Evolutionary conservation across 176 grass and related monocot species (phyloP), one percentile per base, ranked within the genome.

Genomic region (Hsuehochloa calcarea): DNA sequence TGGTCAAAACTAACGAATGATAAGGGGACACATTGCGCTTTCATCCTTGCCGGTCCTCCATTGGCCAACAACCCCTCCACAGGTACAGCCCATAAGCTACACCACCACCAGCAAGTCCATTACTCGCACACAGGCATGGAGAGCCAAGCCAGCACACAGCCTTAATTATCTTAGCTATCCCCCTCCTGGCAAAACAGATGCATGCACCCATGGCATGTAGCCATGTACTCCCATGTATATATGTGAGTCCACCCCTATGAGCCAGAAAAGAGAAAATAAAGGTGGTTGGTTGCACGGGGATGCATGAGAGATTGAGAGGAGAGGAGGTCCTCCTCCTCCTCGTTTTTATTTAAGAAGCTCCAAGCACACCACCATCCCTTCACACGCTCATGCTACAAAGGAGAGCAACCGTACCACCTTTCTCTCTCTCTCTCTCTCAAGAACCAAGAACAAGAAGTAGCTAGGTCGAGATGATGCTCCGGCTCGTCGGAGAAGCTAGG

Each of bases 281-380:
- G 62, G 79, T 69, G 9, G 70, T 68, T 82, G 62, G 79, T 52
- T 59, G 19, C 61, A 43, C 37, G n/a, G 62, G n/a, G 35, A 54
- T 74, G 71, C 51, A 45, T 27, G 35, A 59, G 37, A 40, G 63
- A 12, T 11, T 34, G 65, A n/a, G 40, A 44, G 37, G 60, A 80
- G 60, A 68, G 47, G 31, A 38, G 11, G 22, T 38, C 29, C 68
- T 40, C 31, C 3, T 38, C 29, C 75, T 40, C 31, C 3, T 56
- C 58, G 34, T 4, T 85, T 89, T 60, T 61, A 77, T 90, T 77
- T 86, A 90, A 65, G 54, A 13, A 64, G 25, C 64, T 70, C 55
- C 25, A 56, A 43, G 14, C 65, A 41, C 64, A 60, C 35, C 68
- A 74, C 38, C 82, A 85, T 52, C 16, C 47, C 19, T 26, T 12